phyloP scores from a whole-genome alignment of 164 flowering plant species.

The Chimonanthus praecox region DNA sequence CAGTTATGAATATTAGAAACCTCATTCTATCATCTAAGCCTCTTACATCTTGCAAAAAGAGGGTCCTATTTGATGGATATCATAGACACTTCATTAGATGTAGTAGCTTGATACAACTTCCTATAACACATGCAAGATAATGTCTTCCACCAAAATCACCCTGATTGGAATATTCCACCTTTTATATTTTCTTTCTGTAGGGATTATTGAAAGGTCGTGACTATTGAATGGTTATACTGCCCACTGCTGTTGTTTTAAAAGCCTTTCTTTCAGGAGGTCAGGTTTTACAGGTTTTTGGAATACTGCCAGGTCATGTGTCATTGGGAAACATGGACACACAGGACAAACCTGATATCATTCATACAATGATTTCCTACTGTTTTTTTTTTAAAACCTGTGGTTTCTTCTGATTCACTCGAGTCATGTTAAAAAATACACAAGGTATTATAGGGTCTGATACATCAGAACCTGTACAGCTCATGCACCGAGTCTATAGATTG shows the following conservation, averaged over 20 bases:
- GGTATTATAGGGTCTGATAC: not conserved
- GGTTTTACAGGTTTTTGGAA: not conserved
- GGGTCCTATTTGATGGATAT: too few relatives aligned
- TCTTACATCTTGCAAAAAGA: too few relatives aligned
- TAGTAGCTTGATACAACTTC: too few relatives aligned
- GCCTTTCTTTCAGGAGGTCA: not conserved
- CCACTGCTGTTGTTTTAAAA: not conserved
- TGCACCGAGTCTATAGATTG: not conserved
- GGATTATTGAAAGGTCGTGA: too few relatives aligned
- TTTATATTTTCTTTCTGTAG: too few relatives aligned
- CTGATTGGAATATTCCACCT: too few relatives aligned
- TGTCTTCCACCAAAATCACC: too few relatives aligned
- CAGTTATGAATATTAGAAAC: not conserved
- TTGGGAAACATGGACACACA: not conserved
- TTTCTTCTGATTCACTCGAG: not conserved
- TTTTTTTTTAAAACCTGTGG: not conserved
- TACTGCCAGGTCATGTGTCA: not conserved
- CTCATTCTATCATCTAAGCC: not conserved
- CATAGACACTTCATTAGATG: too few relatives aligned
- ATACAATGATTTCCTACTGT: too few relatives aligned
- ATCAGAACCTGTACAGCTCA: not conserved
- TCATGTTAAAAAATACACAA: not conserved
- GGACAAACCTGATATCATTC: not conserved
- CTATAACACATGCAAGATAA: too few relatives aligned
- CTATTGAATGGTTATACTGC: not conserved